A percentile compares a stretch with the other conserved stretches of the same genome.
These are phyloP conservation scores for Phytopythium litorale DNA, from an alignment of 352 stramenopile genomes.

Conservation along the genomic window DNA sequence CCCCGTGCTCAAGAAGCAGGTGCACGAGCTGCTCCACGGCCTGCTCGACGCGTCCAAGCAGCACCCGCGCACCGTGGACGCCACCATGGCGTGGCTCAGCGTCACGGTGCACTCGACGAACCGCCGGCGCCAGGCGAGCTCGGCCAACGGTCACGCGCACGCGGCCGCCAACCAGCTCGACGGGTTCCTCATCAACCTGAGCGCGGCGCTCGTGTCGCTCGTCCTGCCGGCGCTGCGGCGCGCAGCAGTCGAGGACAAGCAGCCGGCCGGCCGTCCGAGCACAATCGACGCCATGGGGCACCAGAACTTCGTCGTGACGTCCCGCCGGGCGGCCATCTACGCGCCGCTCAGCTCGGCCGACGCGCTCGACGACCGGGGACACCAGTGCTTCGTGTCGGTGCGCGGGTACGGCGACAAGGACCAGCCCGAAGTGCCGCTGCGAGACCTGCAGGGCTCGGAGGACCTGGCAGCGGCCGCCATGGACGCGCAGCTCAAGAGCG, in stretches of 20 bases:
- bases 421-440: constrained; percentile 6
- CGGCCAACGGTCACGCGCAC: constrained; percentile 3
- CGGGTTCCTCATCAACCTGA: constrained; percentile 49
- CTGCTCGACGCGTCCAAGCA: constrained; percentile 34
- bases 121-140: constrained; percentile 33
- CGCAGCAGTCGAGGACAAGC: constrained; percentile 4
- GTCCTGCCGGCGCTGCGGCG: constrained; percentile 15
- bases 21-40: constrained; percentile 24
- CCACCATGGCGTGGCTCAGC: constrained; percentile 30
- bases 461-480: neutral
- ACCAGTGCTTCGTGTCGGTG: constrained; percentile 21
- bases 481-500: constrained; percentile 11
- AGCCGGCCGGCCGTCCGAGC: too few relatives aligned
- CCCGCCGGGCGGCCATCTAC: neutral
- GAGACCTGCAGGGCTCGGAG: neutral
- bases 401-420: constrained; percentile 22
- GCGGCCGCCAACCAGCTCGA: constrained; percentile 38
- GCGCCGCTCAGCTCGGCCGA: neutral
- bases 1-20: constrained; percentile 18
- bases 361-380: constrained; percentile 9
- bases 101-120: constrained; percentile 40
- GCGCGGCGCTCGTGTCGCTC: constrained; percentile 13
- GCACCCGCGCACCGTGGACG: constrained; percentile 45
- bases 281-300: constrained; percentile 6
- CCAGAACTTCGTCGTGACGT: neutral